Conservation (phyloP, 31 red algal genomes). For the Porphyra umbilicalis region DNA sequence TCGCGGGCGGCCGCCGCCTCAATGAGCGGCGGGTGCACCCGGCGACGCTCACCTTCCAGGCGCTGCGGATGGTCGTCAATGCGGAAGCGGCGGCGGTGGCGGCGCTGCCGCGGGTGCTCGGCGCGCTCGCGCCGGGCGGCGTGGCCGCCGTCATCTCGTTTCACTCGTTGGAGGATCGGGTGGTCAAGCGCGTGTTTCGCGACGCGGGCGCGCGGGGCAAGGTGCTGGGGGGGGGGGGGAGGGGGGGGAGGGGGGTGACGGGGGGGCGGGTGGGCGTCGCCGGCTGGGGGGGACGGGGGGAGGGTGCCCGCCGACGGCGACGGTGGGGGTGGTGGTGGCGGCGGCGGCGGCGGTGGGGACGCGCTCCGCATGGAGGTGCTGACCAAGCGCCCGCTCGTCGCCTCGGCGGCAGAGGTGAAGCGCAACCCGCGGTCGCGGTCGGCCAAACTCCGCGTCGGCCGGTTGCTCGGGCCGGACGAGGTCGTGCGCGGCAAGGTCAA, state of each 20-base stretch:
- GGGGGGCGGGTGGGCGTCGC: slow-evolving; percentile 6
- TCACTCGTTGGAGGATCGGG: slow-evolving; percentile 85
- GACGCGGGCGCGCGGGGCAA: slow-evolving; percentile 8
- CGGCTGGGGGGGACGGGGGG: background rate
- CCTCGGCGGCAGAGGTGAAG: slow-evolving; percentile 12
- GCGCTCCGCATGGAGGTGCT: slow-evolving; percentile 24
- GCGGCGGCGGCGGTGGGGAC: slow-evolving; percentile 1
- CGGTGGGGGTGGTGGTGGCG: slow-evolving; percentile 1
- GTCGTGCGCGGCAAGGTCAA: slow-evolving; percentile 17
- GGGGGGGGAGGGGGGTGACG: slow-evolving; percentile 36
- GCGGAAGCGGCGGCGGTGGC: slow-evolving; percentile 33
- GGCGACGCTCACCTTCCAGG: slow-evolving; percentile 86
- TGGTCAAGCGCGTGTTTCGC: slow-evolving; percentile 68
- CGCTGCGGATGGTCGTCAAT: slow-evolving; percentile 88
- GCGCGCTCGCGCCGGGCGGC: slow-evolving; percentile 20
- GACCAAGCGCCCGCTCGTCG: slow-evolving; percentile 60
- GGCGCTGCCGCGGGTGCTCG: slow-evolving; percentile 15
- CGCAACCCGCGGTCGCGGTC: slow-evolving; percentile 32
- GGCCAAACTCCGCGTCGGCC: slow-evolving; percentile 60
- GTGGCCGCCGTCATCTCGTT: slow-evolving; percentile 71
- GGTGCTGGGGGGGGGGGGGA: slow-evolving; percentile 15
- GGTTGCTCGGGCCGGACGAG: slow-evolving; percentile 13
- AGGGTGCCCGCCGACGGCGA: background rate
- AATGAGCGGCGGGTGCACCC: slow-evolving; percentile 54
- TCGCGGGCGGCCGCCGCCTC: slow-evolving; percentile 32